Base-by-base conservation (phyloP, 768 basidiomycete species). In the Lentinula sp. region DNA sequence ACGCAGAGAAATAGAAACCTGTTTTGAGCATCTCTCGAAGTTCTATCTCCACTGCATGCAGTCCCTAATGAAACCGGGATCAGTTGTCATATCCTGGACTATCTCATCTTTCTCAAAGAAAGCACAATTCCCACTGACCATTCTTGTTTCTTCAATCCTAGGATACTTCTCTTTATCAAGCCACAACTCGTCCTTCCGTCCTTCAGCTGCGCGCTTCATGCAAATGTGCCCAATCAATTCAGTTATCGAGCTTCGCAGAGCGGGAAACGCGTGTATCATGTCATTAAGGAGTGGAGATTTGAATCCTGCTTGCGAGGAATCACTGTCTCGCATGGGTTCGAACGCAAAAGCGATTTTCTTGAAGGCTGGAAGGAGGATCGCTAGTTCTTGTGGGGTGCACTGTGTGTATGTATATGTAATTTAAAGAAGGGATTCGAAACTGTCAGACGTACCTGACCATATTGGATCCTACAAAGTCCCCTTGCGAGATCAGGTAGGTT, bases 381-480 rank as follows among this genome's bases (percentile, higher is more conserved):
- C 82, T 12, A 98, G 79, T 69, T 99, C 96, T 68, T 86, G 80
- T 0, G 95, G 91, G 1, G 88, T 88, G 57, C 92, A 94, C 88
- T 92, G 64, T 4, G 36, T 9, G 37, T 39, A 39, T 13, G 54
- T 49, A 28, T 18, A 53, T 28, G 13, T 28, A 28, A 28, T 28
- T 28, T 28, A 57, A 51, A 65, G 20, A 28, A 0, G 50, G 39
- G 43, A 33, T 41, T 37, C 28, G 9, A 54, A 28, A 63, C 41
- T 28, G 39, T 43, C 77, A 65, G 64, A 93, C 28, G 28, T 28
- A 28, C 93, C 77, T 93, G 91, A 51, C 93, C 91, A 66, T 96
- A 96, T 68, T 95, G 93, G 36, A 98, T 90, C 35, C 94, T 79
- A 62, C 87, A 89, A 15, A 98, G 75, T 0, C 96, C 96, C 68